A percentile compares a stretch with the other conserved stretches of the same genome.
Conservation (phyloP, 75 land plant species). For the Picea sitchensis region DNA sequence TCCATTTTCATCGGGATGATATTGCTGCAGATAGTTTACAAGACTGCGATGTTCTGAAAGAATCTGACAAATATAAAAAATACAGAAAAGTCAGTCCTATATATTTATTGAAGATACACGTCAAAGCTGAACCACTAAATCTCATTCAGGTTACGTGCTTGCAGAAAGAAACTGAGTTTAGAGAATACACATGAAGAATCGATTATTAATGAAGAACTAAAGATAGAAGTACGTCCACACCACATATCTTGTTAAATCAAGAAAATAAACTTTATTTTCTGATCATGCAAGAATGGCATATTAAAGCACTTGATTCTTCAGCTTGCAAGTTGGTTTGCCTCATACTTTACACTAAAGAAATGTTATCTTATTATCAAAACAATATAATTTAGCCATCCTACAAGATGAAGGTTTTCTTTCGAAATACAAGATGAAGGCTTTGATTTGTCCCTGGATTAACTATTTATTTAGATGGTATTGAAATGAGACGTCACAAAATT, state of each 20-base stretch:
- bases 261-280: neutral
- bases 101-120: neutral
- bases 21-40: slow-evolving; percentile 78
- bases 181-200: neutral
- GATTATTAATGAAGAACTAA: neutral
- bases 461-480: neutral
- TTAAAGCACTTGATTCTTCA: neutral
- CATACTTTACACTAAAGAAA: too few relatives aligned
- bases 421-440: neutral
- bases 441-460: neutral
- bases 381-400: neutral
- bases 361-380: neutral
- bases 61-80: slow-evolving; percentile 44
- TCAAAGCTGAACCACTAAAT: neutral
- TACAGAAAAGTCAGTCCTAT: neutral
- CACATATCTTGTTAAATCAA: neutral
- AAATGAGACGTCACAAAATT: neutral
- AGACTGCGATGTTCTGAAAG: slow-evolving; percentile 87
- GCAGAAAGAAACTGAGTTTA: neutral
- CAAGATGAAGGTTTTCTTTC: too few relatives aligned
- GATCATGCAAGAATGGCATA: neutral
- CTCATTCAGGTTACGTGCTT: neutral
- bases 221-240: neutral
- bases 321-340: too few relatives aligned
- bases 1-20: slow-evolving; percentile 94